phyloP scores from a whole-genome alignment of 208 protist species.

The Acanthamoeba castellanii region DNA sequence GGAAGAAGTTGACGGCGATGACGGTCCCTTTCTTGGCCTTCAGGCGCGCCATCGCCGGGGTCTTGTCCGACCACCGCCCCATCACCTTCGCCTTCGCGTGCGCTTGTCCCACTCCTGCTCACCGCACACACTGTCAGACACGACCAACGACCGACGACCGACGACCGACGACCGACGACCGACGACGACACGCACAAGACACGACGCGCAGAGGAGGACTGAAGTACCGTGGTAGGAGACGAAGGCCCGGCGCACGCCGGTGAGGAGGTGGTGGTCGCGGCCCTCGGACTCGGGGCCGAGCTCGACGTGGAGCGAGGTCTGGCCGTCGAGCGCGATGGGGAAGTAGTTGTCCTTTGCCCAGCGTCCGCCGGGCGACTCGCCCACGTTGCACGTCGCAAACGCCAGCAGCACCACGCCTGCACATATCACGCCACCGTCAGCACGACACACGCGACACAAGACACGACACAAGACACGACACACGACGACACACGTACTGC shows the following conservation, averaged over 20 bases:
- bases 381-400: conserved; percentile 14
- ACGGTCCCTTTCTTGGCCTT: background rate
- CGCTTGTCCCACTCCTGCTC: background rate
- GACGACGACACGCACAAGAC: no score
- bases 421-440: background rate
- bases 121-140: no score
- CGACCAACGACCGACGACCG: background rate
- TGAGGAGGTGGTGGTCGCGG: background rate
- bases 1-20: conserved; percentile 37
- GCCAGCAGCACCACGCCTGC: conserved; percentile 12
- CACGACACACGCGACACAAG: background rate
- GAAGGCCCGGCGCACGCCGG: background rate
- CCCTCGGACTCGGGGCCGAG: background rate
- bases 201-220: background rate
- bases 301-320: background rate
- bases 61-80: conserved; percentile 2
- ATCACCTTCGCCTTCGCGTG: background rate
- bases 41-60: background rate
- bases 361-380: conserved; percentile 16
- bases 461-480: background rate
- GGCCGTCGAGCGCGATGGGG: background rate
- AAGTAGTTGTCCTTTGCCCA: background rate
- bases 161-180: no score
- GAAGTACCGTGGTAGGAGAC: background rate
- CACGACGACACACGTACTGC: background rate